Conservation (phyloP, 768 basidiomycete genomes). For the Lactarius pseudohatsudake region DNA sequence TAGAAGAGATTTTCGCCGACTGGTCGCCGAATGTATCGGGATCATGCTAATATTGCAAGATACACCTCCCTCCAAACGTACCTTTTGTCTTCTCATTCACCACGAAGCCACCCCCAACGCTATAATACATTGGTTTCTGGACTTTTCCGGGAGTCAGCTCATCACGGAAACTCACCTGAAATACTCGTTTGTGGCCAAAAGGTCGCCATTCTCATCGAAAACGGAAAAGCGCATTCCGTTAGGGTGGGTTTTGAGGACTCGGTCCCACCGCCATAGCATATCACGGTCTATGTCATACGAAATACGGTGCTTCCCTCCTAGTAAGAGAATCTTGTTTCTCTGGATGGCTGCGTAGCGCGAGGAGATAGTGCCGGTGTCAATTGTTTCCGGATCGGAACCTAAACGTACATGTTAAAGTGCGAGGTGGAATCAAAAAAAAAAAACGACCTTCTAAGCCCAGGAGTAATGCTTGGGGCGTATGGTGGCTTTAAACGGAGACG, state of each 20-base stretch:
- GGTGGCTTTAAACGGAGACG: constrained; percentile 52
- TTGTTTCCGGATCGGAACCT: constrained; percentile 90
- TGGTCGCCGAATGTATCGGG: constrained; percentile 33
- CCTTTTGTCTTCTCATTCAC: constrained; percentile 94
- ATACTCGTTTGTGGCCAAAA: constrained; percentile 94
- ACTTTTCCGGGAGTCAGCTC: not conserved
- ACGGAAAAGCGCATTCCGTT: constrained; percentile 94
- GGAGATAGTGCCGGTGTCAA: constrained; percentile 82
- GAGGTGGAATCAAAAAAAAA: not conserved
- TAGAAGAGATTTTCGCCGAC: constrained; percentile 95
- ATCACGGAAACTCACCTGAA: constrained; percentile 53
- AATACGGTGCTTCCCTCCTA: constrained; percentile 76
- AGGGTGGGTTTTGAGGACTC: constrained; percentile 84
- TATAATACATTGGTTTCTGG: constrained; percentile 29
- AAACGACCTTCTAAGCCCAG: constrained; percentile 67
- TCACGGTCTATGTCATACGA: constrained; percentile 86
- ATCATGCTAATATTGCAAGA: not conserved
- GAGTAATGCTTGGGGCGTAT: constrained; percentile 84
- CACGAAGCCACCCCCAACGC: constrained; percentile 92
- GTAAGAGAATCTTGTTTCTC: constrained; percentile 58
- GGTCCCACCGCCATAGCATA: constrained; percentile 91
- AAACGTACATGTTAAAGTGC: not conserved
- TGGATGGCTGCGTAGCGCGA: constrained; percentile 72
- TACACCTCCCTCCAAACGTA: constrained; percentile 32
- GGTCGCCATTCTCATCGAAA: constrained; percentile 75